Conservation (phyloP, 768 basidiomycete genomes). For the Amanita molliuscula region DNA sequence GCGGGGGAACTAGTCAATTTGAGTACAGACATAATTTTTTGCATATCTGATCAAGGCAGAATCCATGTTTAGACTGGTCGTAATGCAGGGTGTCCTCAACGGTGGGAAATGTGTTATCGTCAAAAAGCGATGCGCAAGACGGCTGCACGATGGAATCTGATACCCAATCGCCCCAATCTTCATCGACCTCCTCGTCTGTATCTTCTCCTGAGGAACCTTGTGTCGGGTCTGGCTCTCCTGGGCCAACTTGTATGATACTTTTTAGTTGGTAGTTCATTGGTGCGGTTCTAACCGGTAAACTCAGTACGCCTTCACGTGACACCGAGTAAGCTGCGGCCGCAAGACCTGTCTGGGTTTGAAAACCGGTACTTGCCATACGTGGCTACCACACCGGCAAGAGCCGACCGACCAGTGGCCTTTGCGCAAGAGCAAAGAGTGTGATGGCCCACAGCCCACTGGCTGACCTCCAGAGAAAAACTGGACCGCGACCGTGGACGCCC, state of each 20-base stretch:
- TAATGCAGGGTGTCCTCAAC: conserved; percentile 48
- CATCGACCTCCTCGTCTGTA: conserved; percentile 35
- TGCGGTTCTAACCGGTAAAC: not conserved
- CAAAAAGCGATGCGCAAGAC: conserved; percentile 67
- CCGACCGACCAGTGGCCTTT: conserved; percentile 15
- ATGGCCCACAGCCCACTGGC: conserved; percentile 32
- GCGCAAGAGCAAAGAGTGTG: conserved; percentile 33
- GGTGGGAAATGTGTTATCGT: conserved; percentile 48
- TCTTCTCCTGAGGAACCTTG: conserved; percentile 20
- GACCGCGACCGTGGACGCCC: conserved; percentile 1
- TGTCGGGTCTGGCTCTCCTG: not conserved
- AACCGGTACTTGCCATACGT: no score
- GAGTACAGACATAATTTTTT: conserved; percentile 43
- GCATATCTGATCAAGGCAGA: conserved; percentile 48
- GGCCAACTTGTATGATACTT: not conserved
- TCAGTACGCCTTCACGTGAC: not conserved
- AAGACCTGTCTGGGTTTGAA: no score
- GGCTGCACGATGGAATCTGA: conserved; percentile 50
- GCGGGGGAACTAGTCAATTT: not conserved
- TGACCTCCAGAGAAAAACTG: conserved; percentile 21
- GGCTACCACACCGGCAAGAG: no score
- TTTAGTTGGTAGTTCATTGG: conserved; percentile 4
- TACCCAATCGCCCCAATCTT: conserved; percentile 74
- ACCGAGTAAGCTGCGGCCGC: not conserved
- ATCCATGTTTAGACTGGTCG: conserved; percentile 50